These are phyloP conservation scores for Galerina sulciceps DNA, from an alignment of 768 basidiomycete species.

Conservation along the genomic window DNA sequence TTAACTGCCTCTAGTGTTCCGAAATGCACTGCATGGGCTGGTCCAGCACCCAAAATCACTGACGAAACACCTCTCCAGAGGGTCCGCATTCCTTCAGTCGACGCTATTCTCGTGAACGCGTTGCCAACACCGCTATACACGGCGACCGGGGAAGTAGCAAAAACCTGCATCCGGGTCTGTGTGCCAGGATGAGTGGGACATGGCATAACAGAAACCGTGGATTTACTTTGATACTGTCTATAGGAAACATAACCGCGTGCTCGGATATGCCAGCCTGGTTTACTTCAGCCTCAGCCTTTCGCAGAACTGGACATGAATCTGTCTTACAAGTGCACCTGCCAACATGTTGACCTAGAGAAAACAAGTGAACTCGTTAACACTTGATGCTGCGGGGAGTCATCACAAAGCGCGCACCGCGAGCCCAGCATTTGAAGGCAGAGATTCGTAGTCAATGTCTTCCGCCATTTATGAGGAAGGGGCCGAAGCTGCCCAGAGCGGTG, in stretches of 20 bases:
- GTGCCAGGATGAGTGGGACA: constrained; percentile 6
- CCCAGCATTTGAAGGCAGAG: constrained; percentile 73
- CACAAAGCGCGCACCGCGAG: constrained; percentile 54
- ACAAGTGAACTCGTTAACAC: constrained; percentile 16
- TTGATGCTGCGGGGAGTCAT: not conserved
- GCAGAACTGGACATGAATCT: constrained; percentile 8
- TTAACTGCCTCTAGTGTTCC: constrained; percentile 95
- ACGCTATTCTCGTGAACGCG: constrained; percentile 89
- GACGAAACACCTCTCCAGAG: constrained; percentile 97
- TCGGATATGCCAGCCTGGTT: constrained; percentile 95
- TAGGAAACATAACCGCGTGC: constrained; percentile 97
- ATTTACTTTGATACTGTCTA: constrained; percentile 97
- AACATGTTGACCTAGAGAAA: constrained; percentile 86
- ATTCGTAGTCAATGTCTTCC: constrained; percentile 54
- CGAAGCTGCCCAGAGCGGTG: not conserved
- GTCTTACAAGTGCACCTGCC: constrained; percentile 90
- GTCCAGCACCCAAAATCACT: constrained; percentile 95
- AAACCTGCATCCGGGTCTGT: constrained; percentile 99
- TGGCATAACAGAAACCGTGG: not conserved
- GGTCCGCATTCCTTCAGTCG: constrained; percentile 89
- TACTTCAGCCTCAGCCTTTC: constrained; percentile 3
- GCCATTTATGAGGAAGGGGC: constrained; percentile 29
- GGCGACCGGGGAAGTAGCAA: constrained; percentile 82
- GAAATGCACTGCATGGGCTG: constrained; percentile 98
- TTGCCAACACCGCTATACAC: constrained; percentile 90